Base-by-base conservation (phyloP, 495 filamentous ascomycete species). In the Lophiostoma macrostomum region DNA sequence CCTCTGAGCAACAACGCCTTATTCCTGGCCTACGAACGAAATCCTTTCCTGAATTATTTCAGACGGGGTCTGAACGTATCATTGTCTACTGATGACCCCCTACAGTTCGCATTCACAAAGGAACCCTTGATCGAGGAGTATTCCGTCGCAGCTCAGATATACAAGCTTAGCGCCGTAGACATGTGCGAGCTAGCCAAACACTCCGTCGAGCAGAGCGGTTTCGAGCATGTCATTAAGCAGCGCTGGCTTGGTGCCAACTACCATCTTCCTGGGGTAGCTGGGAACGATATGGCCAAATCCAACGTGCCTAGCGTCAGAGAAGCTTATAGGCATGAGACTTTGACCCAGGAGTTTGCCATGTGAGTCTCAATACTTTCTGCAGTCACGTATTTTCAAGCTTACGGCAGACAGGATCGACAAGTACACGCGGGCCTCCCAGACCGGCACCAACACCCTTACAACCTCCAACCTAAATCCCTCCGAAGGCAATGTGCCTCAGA, bases 171-270 rank as follows among this genome's bases (percentile, higher is more conserved):
- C 67, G 88, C 90, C 14, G 91, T 96, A 5, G 93, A 98, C 67
- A 98, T 98, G 93, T 97, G 94, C 65, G 93, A 98, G 71, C 74
- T 98, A 28, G 93, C 93, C 3, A 94, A 91, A 70, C 90, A 96
- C 69, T 95, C 89, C 12, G 93, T 98, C 27, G 78, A 81, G 58
- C 93, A 98, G 65, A 94, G 89, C 68, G 93, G 93, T 16, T 98
- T 95, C 61, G 93, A 98, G 67, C 76, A 85, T 63, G 77, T 81
- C 14, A 68, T 97, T 57, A 98, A 96, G 72, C 82, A 87, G 56
- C 79, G 87, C 66, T 98, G 91, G 91, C 74, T 98, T 5, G 93
- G 93, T 1, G 71, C 75, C 13, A 78, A 83, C 49, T 96, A 83
- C 65, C 71, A 85, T 57, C 61, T 82, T 16, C 83, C 85, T 0